phyloP scores from a whole-genome alignment of 192 early-diverging fungal genomes.

The Coemansia sp. region DNA sequence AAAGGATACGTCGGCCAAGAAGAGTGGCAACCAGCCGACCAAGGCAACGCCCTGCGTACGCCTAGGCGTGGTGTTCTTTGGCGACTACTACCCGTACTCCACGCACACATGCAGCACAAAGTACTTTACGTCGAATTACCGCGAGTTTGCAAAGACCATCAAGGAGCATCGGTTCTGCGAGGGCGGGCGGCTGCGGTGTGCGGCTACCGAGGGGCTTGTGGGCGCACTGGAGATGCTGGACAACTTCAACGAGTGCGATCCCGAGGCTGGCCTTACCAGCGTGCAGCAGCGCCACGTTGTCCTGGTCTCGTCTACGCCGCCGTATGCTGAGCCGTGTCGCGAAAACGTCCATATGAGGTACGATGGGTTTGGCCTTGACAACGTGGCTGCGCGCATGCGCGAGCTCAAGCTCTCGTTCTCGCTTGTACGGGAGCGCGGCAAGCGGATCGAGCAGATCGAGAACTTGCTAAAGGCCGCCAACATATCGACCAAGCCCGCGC shows the following conservation, averaged over 20 bases:
- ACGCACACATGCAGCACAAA: constrained; percentile 48
- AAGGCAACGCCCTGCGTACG: constrained; percentile 53
- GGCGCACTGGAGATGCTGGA: constrained; percentile 57
- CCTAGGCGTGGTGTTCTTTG: constrained; percentile 56
- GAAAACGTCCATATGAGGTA: constrained; percentile 53
- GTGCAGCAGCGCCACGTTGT: constrained; percentile 54
- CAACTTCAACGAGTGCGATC: constrained; percentile 52
- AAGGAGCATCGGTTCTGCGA: constrained; percentile 51
- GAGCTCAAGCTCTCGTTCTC: constrained; percentile 56
- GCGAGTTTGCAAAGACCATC: constrained; percentile 51
- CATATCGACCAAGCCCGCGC: constrained; percentile 24
- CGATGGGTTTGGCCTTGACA: constrained; percentile 45
- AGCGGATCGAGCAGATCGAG: constrained; percentile 43
- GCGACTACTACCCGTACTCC: constrained; percentile 56
- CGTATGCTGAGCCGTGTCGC: constrained; percentile 43
- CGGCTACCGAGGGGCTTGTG: constrained; percentile 52
- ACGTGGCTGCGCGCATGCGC: constrained; percentile 47
- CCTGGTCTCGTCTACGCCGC: constrained; percentile 49
- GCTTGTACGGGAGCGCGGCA: constrained; percentile 50
- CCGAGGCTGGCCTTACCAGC: constrained; percentile 41
- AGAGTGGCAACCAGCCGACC: constrained; percentile 19
- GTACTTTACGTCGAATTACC: constrained; percentile 58
- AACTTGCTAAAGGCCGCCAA: constrained; percentile 39
- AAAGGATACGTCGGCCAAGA: constrained; percentile 10
- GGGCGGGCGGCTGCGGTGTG: constrained; percentile 51